Evolutionary conservation across 441 rosid genomes (phyloP).

Genomic region (Flueggea neowawraea): DNA sequence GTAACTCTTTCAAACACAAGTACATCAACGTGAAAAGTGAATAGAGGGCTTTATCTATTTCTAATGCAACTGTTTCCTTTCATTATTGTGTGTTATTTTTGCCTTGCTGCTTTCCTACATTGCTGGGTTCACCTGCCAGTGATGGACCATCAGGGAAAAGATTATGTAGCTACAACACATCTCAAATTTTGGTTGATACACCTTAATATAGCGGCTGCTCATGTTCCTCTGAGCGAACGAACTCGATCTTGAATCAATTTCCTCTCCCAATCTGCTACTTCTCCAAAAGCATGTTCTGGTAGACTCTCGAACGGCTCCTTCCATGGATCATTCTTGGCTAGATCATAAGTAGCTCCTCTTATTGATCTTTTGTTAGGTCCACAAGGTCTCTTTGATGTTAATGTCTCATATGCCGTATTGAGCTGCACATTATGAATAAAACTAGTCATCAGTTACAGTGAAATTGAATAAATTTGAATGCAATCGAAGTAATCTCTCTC

Average conservation of each 20-base stretch:
- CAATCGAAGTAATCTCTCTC: too few relatives aligned
- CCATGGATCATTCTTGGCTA: slow-evolving; percentile 75
- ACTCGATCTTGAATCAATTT: slow-evolving; percentile 66
- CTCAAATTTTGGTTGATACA: too few relatives aligned
- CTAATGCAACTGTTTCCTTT: too few relatives aligned
- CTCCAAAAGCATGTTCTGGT: slow-evolving; percentile 75
- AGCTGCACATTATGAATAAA: slow-evolving; percentile 37
- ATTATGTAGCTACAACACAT: too few relatives aligned
- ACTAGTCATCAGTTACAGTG: not conserved
- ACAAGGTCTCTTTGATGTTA: slow-evolving; percentile 74
- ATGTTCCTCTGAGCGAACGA: slow-evolving; percentile 53
- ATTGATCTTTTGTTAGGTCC: slow-evolving; percentile 84
- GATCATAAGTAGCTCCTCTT: slow-evolving; percentile 82
- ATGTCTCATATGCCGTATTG: slow-evolving; percentile 56
- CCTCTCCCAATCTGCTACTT: slow-evolving; percentile 88
- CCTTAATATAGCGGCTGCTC: slow-evolving; percentile 10
- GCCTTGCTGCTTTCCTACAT: too few relatives aligned
- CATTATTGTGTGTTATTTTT: too few relatives aligned
- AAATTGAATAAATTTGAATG: not conserved
- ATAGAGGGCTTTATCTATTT: too few relatives aligned
- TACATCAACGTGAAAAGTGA: too few relatives aligned
- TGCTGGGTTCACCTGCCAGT: too few relatives aligned
- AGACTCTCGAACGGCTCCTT: slow-evolving; percentile 81
- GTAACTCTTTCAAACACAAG: too few relatives aligned
- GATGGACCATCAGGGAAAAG: too few relatives aligned